Conservation (phyloP, 768 basidiomycete genomes). For the Multifurca ochricompacta region DNA sequence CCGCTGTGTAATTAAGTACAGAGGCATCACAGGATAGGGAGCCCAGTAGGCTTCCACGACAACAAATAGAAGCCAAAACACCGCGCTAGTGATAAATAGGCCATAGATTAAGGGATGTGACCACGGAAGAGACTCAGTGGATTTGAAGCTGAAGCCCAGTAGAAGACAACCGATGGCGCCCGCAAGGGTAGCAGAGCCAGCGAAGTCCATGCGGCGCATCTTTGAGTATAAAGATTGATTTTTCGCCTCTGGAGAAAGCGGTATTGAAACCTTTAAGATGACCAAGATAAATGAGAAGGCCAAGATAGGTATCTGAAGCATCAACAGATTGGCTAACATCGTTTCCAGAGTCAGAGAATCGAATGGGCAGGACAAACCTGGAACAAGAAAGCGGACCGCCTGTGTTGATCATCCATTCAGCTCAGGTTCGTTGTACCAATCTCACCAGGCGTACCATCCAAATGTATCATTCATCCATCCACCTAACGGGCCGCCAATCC, state of each 20-base stretch:
- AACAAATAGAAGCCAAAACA: slow-evolving; percentile 56
- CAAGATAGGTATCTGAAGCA: slow-evolving; percentile 63
- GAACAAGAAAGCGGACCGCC: slow-evolving; percentile 80
- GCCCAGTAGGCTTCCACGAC: slow-evolving; percentile 73
- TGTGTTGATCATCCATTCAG: slow-evolving; percentile 28
- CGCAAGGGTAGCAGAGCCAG: slow-evolving; percentile 78
- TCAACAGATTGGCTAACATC: background rate
- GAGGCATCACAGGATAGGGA: slow-evolving; percentile 84
- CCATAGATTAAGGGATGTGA: slow-evolving; percentile 63
- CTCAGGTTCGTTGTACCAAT: background rate
- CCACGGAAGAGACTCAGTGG: slow-evolving; percentile 73
- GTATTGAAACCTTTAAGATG: slow-evolving; percentile 68
- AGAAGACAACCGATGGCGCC: slow-evolving; percentile 60
- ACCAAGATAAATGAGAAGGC: slow-evolving; percentile 64
- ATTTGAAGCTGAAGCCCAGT: slow-evolving; percentile 68
- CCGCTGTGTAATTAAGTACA: slow-evolving; percentile 65
- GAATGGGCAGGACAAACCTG: slow-evolving; percentile 47
- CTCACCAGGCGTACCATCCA: slow-evolving; percentile 56
- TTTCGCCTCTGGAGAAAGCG: slow-evolving; percentile 58
- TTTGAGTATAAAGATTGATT: slow-evolving; percentile 53
- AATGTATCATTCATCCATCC: slow-evolving; percentile 81
- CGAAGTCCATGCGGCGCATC: slow-evolving; percentile 72
- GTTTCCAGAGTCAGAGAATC: slow-evolving; percentile 11
- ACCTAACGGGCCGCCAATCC: slow-evolving; percentile 71
- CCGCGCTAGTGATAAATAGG: slow-evolving; percentile 48